phyloP scores from a whole-genome alignment of 164 flowering plant species.

The Nelumbo lutea region DNA sequence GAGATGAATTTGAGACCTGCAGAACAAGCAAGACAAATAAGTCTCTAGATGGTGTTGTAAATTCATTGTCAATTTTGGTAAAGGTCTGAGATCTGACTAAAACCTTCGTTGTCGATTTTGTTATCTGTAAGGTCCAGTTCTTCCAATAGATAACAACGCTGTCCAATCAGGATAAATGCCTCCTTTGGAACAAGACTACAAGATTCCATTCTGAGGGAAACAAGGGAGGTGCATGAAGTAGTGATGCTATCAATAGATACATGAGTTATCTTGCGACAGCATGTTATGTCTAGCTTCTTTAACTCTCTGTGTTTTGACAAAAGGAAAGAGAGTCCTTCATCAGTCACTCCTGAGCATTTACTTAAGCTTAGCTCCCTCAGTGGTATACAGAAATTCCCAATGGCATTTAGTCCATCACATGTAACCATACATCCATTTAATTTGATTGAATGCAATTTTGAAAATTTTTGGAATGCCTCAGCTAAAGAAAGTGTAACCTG shows the following conservation, averaged over 20 bases:
- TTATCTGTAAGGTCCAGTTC: slow-evolving; percentile 86
- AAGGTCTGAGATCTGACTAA: not conserved
- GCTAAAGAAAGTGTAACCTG: slow-evolving; percentile 71
- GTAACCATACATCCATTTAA: slow-evolving; percentile 78
- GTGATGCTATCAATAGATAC: slow-evolving; percentile 58
- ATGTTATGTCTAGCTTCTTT: slow-evolving; percentile 77
- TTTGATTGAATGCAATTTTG: slow-evolving; percentile 56
- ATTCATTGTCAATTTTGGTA: not conserved
- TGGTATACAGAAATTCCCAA: slow-evolving; percentile 53
- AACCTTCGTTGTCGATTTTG: slow-evolving; percentile 84
- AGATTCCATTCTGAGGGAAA: slow-evolving; percentile 83
- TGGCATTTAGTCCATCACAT: slow-evolving; percentile 56
- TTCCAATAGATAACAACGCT: slow-evolving; percentile 54
- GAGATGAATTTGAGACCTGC: slow-evolving; percentile 76
- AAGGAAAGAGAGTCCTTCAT: slow-evolving; percentile 68
- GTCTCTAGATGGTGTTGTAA: too few species aligned
- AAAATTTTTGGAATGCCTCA: slow-evolving; percentile 50
- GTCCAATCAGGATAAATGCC: slow-evolving; percentile 71
- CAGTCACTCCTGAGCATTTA: slow-evolving; percentile 79
- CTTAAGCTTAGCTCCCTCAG: slow-evolving; percentile 76
- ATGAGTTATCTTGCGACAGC: slow-evolving; percentile 76
- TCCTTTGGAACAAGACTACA: slow-evolving; percentile 62
- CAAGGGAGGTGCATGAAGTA: slow-evolving; percentile 55
- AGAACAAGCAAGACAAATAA: slow-evolving; percentile 4
- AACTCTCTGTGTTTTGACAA: slow-evolving; percentile 56